phyloP scores from a whole-genome alignment of 2,329 filamentous ascomycete genomes.

The Trematosphaeria pertusa region DNA sequence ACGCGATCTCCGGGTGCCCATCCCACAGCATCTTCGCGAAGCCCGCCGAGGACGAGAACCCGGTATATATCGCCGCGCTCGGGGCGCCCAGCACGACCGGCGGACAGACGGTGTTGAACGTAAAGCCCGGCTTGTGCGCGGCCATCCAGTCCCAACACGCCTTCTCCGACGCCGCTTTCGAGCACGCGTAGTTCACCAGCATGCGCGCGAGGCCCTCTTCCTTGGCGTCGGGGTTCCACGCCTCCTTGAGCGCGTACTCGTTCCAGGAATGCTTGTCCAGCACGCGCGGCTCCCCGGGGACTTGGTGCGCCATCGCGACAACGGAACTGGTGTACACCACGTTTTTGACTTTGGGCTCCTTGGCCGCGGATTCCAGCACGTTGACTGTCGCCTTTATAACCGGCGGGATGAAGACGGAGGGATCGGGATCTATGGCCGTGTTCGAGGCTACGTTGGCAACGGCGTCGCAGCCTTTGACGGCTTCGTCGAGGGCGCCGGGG shows the following conservation, averaged over 20 bases:
- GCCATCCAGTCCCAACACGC: conserved; percentile 55
- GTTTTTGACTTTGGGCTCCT: conserved; percentile 5
- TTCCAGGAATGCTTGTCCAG: conserved; percentile 35
- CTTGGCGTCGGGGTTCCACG: conserved; percentile 45
- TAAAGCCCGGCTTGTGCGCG: too few species aligned
- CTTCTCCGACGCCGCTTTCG: conserved; percentile 53
- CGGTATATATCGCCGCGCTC: conserved; percentile 52
- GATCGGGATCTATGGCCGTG: neutral
- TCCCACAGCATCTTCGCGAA: conserved; percentile 11
- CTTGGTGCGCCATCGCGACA: conserved; percentile 26
- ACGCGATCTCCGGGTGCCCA: conserved; percentile 2
- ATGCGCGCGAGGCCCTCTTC: conserved; percentile 43
- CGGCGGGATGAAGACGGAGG: conserved; percentile 25
- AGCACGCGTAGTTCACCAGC: conserved; percentile 49
- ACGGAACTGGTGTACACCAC: conserved; percentile 16
- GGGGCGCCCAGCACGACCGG: conserved; percentile 43
- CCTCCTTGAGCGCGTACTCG: conserved; percentile 37
- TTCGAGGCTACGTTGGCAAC: conserved; percentile 50
- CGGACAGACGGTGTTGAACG: too few species aligned
- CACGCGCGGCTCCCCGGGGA: conserved; percentile 1
- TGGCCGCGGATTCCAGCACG: conserved; percentile 2
- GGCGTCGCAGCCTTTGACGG: conserved; percentile 35
- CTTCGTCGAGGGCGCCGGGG: conserved; percentile 22
- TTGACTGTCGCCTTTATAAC: neutral
- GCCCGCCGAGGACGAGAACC: conserved; percentile 26